These are phyloP conservation scores for Volvox reticuliferus DNA, from an alignment of 139 green algal species.

Conservation along the genomic window DNA sequence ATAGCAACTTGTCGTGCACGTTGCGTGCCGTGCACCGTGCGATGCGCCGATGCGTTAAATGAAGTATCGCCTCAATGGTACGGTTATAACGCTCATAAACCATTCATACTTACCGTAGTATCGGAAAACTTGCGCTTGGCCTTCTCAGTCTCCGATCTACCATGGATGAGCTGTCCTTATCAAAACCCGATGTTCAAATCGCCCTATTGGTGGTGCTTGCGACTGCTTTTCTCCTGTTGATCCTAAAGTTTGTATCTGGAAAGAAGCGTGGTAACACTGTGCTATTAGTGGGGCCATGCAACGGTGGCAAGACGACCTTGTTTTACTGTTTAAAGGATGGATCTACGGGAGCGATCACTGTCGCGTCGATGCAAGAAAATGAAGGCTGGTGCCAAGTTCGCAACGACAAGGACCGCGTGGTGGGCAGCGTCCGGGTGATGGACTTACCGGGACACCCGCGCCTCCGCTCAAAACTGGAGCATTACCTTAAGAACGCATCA, in stretches of 20 bases:
- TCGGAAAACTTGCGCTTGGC: not conserved
- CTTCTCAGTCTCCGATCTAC: not conserved
- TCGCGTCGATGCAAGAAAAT: slow-evolving; percentile 83
- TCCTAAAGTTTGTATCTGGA: not conserved
- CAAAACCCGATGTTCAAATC: slow-evolving; percentile 10
- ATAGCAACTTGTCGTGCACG: not conserved
- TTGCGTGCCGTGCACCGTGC: not conserved
- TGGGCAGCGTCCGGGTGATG: slow-evolving; percentile 71
- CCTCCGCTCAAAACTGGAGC: slow-evolving; percentile 72
- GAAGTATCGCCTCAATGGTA: too few species aligned
- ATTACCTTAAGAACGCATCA: slow-evolving; percentile 63
- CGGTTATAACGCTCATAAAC: too few species aligned
- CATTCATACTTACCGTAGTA: not conserved
- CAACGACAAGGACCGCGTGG: slow-evolving; percentile 41
- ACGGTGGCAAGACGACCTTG: slow-evolving; percentile 85
- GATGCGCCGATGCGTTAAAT: too few species aligned
- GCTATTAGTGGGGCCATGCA: slow-evolving; percentile 67
- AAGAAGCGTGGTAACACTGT: slow-evolving; percentile 28
- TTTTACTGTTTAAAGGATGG: slow-evolving; percentile 81
- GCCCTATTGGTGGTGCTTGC: not conserved
- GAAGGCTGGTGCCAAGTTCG: slow-evolving; percentile 46
- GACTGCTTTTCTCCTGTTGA: not conserved
- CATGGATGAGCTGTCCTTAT: slow-evolving; percentile 27
- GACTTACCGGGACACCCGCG: slow-evolving; percentile 91
- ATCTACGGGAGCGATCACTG: slow-evolving; percentile 68